Percentiles rank a stretch among this genome's conserved stretches.
phyloP scores from a whole-genome alignment of 2,329 filamentous ascomycete genomes.

The Trichophyton benhamiae region DNA sequence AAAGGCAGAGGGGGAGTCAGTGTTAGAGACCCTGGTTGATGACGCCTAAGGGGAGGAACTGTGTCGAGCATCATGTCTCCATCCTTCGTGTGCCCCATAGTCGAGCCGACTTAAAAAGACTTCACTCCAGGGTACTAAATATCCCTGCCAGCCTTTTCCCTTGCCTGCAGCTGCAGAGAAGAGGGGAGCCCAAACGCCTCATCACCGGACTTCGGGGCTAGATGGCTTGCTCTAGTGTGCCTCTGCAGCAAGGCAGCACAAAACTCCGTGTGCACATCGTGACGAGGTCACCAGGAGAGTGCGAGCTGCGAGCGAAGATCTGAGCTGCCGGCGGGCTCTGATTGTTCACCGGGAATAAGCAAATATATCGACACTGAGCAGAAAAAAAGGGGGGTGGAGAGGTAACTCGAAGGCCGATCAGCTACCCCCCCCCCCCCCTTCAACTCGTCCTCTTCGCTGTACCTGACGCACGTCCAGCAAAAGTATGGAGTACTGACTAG shows the following conservation, averaged over 20 bases:
- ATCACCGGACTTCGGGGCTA: slow-evolving; percentile 1
- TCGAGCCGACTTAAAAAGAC: neutral
- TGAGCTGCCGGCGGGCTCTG: neutral
- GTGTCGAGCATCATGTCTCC: neutral
- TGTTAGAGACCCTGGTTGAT: neutral
- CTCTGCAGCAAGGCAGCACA: slow-evolving; percentile 1
- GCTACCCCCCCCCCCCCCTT: neutral
- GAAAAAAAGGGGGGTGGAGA: neutral
- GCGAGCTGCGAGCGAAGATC: neutral
- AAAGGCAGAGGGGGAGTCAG: neutral
- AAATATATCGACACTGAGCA: neutral
- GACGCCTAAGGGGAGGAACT: neutral
- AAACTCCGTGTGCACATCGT: neutral
- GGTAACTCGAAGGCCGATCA: neutral
- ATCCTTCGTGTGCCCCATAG: neutral
- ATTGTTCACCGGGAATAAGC: slow-evolving; percentile 2
- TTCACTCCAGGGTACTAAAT: neutral
- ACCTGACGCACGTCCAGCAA: neutral
- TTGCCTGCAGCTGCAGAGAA: neutral
- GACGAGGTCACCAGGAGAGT: slow-evolving; percentile 3
- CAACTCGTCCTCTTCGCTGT: neutral
- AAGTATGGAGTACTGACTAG: neutral
- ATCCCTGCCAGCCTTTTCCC: slow-evolving; percentile 1
- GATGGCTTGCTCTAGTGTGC: neutral
- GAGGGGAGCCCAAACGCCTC: neutral